Conservation (phyloP, 495 filamentous ascomycete genomes). For the Penicillium diatomitis region DNA sequence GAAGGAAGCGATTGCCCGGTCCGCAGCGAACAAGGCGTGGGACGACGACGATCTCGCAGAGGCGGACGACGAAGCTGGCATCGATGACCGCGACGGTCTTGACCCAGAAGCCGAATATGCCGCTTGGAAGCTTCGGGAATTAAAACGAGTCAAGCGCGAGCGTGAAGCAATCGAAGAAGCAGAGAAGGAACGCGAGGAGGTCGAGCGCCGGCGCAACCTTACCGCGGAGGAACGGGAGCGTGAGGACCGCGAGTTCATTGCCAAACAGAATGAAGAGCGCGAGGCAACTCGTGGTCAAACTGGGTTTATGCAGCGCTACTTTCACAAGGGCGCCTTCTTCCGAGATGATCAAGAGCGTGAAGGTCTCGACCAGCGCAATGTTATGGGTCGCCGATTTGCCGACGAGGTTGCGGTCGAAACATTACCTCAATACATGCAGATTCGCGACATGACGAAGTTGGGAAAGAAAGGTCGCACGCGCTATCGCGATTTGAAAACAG, state of each 20-base stretch:
- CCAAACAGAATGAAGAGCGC: conserved; percentile 71
- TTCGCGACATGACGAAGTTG: conserved; percentile 86
- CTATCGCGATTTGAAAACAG: conserved; percentile 78
- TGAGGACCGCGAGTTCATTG: conserved; percentile 74
- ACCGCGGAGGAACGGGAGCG: conserved; percentile 77
- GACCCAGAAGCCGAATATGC: conserved; percentile 86
- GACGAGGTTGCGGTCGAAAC: conserved; percentile 74
- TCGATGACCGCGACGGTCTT: conserved; percentile 78
- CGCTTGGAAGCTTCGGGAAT: conserved; percentile 88
- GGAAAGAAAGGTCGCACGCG: conserved; percentile 87
- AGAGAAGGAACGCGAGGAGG: conserved; percentile 81
- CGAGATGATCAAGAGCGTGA: conserved; percentile 66
- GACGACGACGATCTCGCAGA: conserved; percentile 73
- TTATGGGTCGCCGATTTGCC: conserved; percentile 69
- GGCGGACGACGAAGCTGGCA: conserved; percentile 51
- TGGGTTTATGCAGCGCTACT: conserved; percentile 90
- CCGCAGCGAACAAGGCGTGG: conserved; percentile 71
- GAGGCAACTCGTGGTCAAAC: conserved; percentile 78
- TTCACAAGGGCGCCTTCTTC: conserved; percentile 95
- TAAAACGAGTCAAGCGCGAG: conserved; percentile 78
- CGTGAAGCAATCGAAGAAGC: conserved; percentile 72
- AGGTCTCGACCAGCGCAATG: conserved; percentile 64
- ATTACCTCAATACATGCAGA: conserved; percentile 86
- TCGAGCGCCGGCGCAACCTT: conserved; percentile 80
- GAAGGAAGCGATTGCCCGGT: conserved; percentile 64